A percentile compares a stretch with the other conserved stretches of the same genome.
phyloP scores from a whole-genome alignment of 306 rosid species.

The Hippophae gyantsensis region DNA sequence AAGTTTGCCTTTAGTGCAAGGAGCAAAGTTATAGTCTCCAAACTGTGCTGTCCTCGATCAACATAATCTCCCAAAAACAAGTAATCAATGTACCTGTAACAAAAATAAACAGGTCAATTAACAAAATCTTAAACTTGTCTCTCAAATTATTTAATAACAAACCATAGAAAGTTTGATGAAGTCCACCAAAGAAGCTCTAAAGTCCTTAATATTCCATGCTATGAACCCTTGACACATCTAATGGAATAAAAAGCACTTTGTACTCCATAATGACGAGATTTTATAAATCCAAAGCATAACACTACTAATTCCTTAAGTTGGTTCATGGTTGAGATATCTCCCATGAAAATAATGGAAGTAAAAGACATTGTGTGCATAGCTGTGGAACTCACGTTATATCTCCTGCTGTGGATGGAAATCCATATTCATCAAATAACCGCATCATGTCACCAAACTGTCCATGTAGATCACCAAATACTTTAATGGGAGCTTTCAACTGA shows the following conservation, averaged over 20 bases:
- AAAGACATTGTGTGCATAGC: constrained; percentile 8
- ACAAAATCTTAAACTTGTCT: background rate
- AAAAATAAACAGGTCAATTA: constrained; percentile 20
- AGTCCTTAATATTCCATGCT: too few species aligned
- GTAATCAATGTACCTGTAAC: constrained; percentile 90
- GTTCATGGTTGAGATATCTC: constrained; percentile 2
- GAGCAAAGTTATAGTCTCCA: constrained; percentile 93
- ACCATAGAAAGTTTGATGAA: constrained; percentile 3
- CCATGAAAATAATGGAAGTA: constrained; percentile 8
- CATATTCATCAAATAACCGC: constrained; percentile 99
- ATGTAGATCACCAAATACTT: constrained; percentile 99
- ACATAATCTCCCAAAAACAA: constrained; percentile 99
- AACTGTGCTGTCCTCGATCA: constrained; percentile 99
- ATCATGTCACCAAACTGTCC: constrained; percentile 99
- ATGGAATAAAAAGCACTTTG: too few species aligned
- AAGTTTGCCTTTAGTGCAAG: constrained; percentile 90
- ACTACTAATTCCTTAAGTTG: background rate
- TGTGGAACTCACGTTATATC: constrained; percentile 78
- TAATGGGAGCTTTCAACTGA: constrained; percentile 94
- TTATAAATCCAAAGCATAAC: too few species aligned
- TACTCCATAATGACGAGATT: too few species aligned
- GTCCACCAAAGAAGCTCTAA: too few species aligned
- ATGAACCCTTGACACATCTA: too few species aligned
- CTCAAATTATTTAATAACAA: constrained; percentile 2
- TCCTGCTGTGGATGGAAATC: constrained; percentile 98